Evolutionary conservation across 345 rosid species (phyloP), one percentile per base, ranked within the genome.

Genomic region (Alliaria petiolata): DNA sequence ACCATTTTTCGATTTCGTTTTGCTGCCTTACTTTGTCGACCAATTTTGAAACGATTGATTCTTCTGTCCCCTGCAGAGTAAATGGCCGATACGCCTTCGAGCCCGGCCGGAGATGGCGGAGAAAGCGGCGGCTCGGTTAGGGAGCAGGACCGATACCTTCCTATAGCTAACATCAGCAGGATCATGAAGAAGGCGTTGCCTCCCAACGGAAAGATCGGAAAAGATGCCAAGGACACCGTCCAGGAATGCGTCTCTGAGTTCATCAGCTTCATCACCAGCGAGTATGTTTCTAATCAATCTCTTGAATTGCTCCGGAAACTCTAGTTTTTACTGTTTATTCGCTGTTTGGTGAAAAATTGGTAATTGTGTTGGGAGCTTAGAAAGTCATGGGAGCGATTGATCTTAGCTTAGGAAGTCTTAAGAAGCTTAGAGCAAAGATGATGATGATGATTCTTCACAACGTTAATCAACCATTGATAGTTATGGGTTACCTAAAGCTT

Each of bases 231-330:
- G 64, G 91, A 84, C 10, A 86, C 88, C 16, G 90, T 84, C 9
- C 90, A 86, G 65, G 90, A 86, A 76, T 86, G 90, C 53, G 90
- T 86, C 33, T 86, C 91, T 42, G 91, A 86, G 81, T 86, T 86
- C 52, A 83, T 86, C 75, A 84, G 88, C 80, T 86, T 83, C 81
- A 67, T 86, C 62, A 84, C 91, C 58, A 83, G 91, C 86, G 91
- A 86, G 90, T 86, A 79, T 60, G 66, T 36, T 53, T 69, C 25
- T 25, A 10, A 26, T 57, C 28, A n/a, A 16, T 55, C 34, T 28
- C 55, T 40, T 6, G 45, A 35, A 22, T 22, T 22, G 25, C 5
- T 4, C 5, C n/a, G n/a, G n/a, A 30, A 30, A 30, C 33, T n/a
- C n/a, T n/a, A 26, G 4, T 26, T n/a, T 44, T 59, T 8, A 25